These are phyloP conservation scores for Amphichorda felina DNA, from an alignment of 2,329 filamentous ascomycete species.

Conservation along the genomic window DNA sequence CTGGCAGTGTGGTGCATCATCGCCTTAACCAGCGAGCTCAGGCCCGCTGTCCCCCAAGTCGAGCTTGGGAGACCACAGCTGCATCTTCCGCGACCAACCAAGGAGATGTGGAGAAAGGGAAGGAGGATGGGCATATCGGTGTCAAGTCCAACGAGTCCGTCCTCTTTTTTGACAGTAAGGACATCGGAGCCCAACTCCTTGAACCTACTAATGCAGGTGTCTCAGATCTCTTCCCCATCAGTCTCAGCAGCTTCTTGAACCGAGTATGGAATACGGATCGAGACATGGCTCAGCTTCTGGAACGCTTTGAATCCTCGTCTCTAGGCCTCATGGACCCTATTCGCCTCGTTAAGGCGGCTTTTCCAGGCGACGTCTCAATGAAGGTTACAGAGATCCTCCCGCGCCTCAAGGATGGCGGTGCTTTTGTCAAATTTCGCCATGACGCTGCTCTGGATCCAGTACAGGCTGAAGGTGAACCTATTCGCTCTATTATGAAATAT, in stretches of 20 bases:
- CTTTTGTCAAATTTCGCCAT: constrained; percentile 75
- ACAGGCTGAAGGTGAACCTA: constrained; percentile 27
- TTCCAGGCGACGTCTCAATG: constrained; percentile 50
- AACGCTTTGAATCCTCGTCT: constrained; percentile 37
- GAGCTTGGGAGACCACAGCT: constrained; percentile 8
- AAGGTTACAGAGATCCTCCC: constrained; percentile 74
- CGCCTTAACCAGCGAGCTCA: not conserved
- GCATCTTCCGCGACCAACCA: constrained; percentile 4
- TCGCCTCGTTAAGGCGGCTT: constrained; percentile 44
- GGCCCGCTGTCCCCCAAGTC: not conserved
- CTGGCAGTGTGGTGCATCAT: not conserved
- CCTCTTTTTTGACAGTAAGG: constrained; percentile 78
- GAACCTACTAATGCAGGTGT: not conserved
- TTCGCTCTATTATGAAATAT: not conserved
- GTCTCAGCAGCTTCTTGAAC: constrained; percentile 39
- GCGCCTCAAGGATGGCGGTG: constrained; percentile 80
- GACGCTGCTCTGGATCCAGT: constrained; percentile 23
- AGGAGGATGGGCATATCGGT: constrained; percentile 73
- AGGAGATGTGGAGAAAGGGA: constrained; percentile 33
- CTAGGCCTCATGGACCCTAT: constrained; percentile 40
- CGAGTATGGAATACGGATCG: constrained; percentile 34
- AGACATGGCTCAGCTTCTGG: constrained; percentile 37
- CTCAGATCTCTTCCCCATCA: constrained; percentile 73
- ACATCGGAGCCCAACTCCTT: not conserved
- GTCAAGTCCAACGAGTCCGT: constrained; percentile 67